These are phyloP conservation scores for Theobroma cacao DNA, from an alignment of 345 rosid genomes.

Conservation along the genomic window DNA sequence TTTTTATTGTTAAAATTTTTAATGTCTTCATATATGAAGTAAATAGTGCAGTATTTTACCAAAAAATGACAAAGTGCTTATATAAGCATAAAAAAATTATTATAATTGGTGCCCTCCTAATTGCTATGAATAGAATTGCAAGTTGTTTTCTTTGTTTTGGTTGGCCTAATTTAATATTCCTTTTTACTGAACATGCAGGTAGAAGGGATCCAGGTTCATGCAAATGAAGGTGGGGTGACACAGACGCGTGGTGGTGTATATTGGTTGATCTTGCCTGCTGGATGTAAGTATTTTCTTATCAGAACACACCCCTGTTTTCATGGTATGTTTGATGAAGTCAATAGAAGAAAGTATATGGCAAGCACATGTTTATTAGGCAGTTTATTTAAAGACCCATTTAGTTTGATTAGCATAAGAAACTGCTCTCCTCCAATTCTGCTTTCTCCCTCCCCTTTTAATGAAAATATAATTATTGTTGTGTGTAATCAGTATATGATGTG, in stretches of 20 bases:
- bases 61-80: background rate
- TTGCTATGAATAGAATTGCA: background rate
- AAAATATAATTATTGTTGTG: background rate
- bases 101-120: background rate
- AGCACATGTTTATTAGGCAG: background rate
- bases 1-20: background rate
- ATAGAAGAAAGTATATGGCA: background rate
- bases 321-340: background rate
- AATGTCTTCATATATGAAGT: background rate
- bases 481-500: background rate
- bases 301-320: background rate
- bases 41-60: background rate
- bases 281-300: conserved; percentile 57
- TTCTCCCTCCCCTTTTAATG: background rate
- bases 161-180: background rate
- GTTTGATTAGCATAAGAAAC: background rate
- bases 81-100: background rate
- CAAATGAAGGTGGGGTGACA: conserved; percentile 95
- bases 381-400: background rate
- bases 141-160: background rate
- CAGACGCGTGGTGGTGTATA: conserved; percentile 88
- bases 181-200: conserved; percentile 51
- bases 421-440: background rate
- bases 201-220: conserved; percentile 92
- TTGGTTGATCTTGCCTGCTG: conserved; percentile 96